phyloP scores from a whole-genome alignment of 805 yeast genomes.

The Kluyveromyces lactis region DNA sequence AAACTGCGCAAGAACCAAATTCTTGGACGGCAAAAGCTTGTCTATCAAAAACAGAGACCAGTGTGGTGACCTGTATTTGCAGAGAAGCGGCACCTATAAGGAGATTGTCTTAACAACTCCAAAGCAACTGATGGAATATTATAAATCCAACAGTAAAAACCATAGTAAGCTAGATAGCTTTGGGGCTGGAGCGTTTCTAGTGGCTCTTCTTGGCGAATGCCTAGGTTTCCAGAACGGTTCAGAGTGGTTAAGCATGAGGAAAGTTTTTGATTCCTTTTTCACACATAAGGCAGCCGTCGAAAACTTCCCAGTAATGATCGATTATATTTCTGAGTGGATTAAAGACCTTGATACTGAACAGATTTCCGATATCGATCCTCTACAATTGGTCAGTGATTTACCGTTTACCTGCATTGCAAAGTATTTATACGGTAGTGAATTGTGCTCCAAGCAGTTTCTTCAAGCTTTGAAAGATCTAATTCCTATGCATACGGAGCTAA shows the following conservation, averaged over 20 bases:
- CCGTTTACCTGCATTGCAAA: constrained; percentile 1
- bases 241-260: not conserved
- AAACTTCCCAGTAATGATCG: not conserved
- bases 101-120: not conserved
- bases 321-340: not conserved
- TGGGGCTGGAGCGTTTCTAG: not conserved
- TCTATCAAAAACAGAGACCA: not conserved
- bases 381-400: not conserved
- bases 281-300: not conserved
- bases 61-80: not conserved
- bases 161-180: not conserved
- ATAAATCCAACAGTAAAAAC: not conserved
- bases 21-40: not conserved
- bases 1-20: not conserved
- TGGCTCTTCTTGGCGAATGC: not conserved
- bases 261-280: not conserved
- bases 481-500: not conserved
- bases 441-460: not conserved
- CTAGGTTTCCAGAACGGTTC: not conserved
- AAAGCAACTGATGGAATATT: constrained; percentile 1
- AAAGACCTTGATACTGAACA: not conserved
- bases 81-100: constrained; percentile 2
- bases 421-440: not conserved
- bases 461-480: not conserved
- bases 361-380: not conserved